Conservation (phyloP, 2,329 filamentous ascomycete species). For the Fusarium sp. region DNA sequence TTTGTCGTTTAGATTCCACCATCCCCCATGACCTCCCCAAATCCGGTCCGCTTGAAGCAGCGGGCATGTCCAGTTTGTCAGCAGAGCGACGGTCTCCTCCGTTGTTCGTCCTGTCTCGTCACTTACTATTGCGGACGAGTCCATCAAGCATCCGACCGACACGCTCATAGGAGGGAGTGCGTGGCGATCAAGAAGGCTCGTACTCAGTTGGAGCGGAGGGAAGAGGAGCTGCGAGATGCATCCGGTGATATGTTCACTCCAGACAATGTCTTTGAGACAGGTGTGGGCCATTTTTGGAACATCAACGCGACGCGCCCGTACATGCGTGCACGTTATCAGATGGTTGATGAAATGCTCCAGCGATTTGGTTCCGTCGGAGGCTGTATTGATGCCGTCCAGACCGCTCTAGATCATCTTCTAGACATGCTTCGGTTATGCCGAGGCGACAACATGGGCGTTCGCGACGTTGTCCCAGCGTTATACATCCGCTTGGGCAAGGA, state of each 20-base stretch:
- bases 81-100: constrained; percentile 35
- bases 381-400: constrained; percentile 46
- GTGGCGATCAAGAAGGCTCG: constrained; percentile 54
- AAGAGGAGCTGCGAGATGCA: constrained; percentile 55
- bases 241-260: constrained; percentile 47
- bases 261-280: constrained; percentile 56
- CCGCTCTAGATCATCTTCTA: constrained; percentile 56
- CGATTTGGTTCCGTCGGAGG: constrained; percentile 53
- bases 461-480: constrained; percentile 58
- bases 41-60: too few species aligned
- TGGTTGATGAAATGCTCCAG: constrained; percentile 53
- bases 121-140: constrained; percentile 62
- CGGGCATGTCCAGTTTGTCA: constrained; percentile 38
- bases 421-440: constrained; percentile 62
- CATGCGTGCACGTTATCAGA: constrained; percentile 55
- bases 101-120: constrained; percentile 60
- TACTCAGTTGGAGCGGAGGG: constrained; percentile 52
- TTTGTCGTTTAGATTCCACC: too few species aligned
- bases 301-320: constrained; percentile 59
- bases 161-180: constrained; percentile 59
- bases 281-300: constrained; percentile 60
- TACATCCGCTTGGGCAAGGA: constrained; percentile 63
- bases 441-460: constrained; percentile 60
- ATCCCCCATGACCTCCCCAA: too few species aligned
- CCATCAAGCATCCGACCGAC: constrained; percentile 58